Evolutionary conservation across 345 rosid species (phyloP).

Genomic region (Pistacia integerrima): DNA sequence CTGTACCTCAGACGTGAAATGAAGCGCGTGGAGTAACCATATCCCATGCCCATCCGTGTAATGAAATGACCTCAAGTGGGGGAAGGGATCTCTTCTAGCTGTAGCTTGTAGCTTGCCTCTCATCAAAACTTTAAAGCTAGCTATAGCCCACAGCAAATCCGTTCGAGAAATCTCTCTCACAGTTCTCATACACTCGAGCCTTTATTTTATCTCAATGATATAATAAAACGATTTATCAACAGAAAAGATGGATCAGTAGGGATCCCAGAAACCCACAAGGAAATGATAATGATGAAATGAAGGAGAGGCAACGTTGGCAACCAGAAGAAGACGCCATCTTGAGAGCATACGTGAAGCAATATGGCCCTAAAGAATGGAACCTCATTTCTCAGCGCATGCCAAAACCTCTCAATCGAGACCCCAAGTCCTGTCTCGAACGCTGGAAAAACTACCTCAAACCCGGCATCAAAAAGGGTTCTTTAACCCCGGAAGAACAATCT

Average conservation of each 20-base stretch:
- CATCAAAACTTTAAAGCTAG: background rate
- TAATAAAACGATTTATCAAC: no score
- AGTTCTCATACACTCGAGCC: no score
- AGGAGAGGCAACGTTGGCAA: slow-evolving; percentile 67
- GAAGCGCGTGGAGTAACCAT: background rate
- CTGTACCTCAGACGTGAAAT: no score
- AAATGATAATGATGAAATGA: slow-evolving; percentile 38
- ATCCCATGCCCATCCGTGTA: background rate
- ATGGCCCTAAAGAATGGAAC: slow-evolving; percentile 61
- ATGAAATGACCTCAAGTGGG: background rate
- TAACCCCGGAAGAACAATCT: slow-evolving; percentile 44
- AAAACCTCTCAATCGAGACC: slow-evolving; percentile 44
- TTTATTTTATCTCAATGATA: no score
- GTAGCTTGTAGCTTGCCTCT: no score
- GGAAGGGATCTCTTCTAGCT: no score
- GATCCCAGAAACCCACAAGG: background rate
- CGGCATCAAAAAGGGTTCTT: slow-evolving; percentile 52
- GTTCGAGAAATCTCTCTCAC: no score
- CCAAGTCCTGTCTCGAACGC: slow-evolving; percentile 54
- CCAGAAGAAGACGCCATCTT: slow-evolving; percentile 51
- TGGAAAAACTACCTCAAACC: slow-evolving; percentile 65
- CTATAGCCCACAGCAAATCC: no score
- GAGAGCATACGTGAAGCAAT: slow-evolving; percentile 46
- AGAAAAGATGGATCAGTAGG: background rate
- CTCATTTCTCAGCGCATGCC: slow-evolving; percentile 53